Evolutionary conservation across 192 early-diverging fungal species (phyloP).

Genomic region (Geosiphon pyriformis): DNA sequence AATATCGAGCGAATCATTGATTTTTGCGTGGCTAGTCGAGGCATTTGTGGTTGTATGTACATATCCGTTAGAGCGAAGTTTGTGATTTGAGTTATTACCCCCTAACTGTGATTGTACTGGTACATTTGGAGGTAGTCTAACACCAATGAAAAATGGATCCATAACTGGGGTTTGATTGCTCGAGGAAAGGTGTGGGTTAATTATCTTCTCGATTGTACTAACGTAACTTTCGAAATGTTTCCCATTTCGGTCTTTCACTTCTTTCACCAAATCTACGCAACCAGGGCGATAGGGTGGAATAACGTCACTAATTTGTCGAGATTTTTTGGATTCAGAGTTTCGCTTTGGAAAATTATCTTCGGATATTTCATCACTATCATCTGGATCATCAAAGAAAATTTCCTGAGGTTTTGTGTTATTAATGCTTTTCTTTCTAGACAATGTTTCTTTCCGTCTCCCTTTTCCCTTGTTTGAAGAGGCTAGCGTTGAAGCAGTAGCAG

Average conservation of each 20-base stretch:
- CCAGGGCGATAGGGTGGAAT: conserved; percentile 10
- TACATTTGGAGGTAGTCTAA: not conserved
- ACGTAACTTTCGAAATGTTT: conserved; percentile 7
- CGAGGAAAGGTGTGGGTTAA: not conserved
- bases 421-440: not conserved
- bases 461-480: conserved; percentile 6
- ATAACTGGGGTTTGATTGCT: not conserved
- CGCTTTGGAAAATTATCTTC: not conserved
- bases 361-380: conserved; percentile 8
- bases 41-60: no score
- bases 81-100: not conserved
- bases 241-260: conserved; percentile 12
- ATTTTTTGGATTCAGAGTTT: not conserved
- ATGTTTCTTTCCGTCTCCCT: not conserved
- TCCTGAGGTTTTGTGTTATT: not conserved
- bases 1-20: not conserved
- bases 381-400: not conserved
- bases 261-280: conserved; percentile 17
- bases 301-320: not conserved
- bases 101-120: not conserved
- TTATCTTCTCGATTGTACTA: not conserved
- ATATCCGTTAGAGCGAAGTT: no score
- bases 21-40: not conserved
- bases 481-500: not conserved
- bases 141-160: conserved; percentile 12